phyloP scores from a whole-genome alignment of 1,284 basidiomycete genomes.

The Sporisorium reilianum region DNA sequence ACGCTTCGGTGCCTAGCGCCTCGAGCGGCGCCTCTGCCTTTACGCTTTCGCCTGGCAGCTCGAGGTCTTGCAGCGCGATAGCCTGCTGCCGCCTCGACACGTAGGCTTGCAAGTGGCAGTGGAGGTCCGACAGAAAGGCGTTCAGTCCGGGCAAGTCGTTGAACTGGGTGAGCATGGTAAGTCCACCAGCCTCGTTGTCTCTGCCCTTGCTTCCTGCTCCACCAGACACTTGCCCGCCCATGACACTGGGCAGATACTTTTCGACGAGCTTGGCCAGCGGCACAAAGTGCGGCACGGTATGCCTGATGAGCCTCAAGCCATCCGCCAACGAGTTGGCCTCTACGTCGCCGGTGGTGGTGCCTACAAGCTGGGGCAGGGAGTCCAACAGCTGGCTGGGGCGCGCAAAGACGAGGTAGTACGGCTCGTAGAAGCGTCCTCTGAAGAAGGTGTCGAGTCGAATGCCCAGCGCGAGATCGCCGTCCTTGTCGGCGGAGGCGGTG shows the following conservation, averaged over 20 bases:
- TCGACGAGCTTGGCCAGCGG: conserved; percentile 45
- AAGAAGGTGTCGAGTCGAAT: conserved; percentile 56
- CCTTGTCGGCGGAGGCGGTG: conserved; percentile 24
- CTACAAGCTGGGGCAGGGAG: conserved; percentile 22
- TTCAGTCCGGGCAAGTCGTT: conserved; percentile 42
- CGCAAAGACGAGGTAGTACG: conserved; percentile 55
- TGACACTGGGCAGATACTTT: conserved; percentile 41
- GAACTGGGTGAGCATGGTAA: conserved; percentile 47
- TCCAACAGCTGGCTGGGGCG: conserved; percentile 44
- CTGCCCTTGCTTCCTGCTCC: conserved; percentile 25
- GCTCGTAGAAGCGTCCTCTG: conserved; percentile 52
- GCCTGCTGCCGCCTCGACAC: conserved; percentile 52
- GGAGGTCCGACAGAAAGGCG: conserved; percentile 47
- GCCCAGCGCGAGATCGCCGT: conserved; percentile 46
- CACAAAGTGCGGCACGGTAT: conserved; percentile 60
- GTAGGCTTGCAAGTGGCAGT: conserved; percentile 53
- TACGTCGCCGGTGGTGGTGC: conserved; percentile 30
- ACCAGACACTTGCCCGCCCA: conserved; percentile 24
- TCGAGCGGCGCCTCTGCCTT: conserved; percentile 13
- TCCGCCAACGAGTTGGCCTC: conserved; percentile 17
- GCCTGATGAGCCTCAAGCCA: conserved; percentile 43
- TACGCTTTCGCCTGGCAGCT: conserved; percentile 14
- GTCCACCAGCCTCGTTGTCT: conserved; percentile 41
- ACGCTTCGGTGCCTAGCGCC: conserved; percentile 45
- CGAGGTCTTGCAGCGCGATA: conserved; percentile 30